Conservation (phyloP, 306 rosid species). For the Lathyrus oleraceus region DNA sequence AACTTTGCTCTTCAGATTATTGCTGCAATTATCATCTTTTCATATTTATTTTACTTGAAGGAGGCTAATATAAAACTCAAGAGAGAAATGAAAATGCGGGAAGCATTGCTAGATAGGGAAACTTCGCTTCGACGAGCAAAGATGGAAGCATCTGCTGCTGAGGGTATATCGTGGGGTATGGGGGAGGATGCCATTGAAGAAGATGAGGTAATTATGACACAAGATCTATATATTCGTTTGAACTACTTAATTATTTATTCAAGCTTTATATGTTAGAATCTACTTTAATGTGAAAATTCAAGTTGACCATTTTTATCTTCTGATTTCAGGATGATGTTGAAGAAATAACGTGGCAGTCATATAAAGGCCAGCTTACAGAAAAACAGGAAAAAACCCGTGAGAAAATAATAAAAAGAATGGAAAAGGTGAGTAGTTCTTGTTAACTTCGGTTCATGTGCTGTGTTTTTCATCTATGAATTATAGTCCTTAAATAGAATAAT, state of each 20-base stretch:
- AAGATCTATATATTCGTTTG: slow-evolving; percentile 19
- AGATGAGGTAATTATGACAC: slow-evolving; percentile 55
- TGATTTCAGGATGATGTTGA: slow-evolving; percentile 73
- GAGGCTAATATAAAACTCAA: slow-evolving; percentile 59
- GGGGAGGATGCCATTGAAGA: slow-evolving; percentile 97
- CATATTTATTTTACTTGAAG: slow-evolving; percentile 43
- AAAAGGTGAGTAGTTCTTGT: slow-evolving; percentile 59
- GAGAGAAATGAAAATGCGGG: slow-evolving; percentile 66
- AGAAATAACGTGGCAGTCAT: slow-evolving; percentile 95
- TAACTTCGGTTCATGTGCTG: slow-evolving; percentile 5
- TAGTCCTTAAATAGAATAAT: slow-evolving; percentile 16
- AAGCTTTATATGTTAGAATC: slow-evolving; percentile 16
- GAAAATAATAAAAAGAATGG: slow-evolving; percentile 81
- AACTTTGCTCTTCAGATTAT: slow-evolving; percentile 4
- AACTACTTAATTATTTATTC: slow-evolving; percentile 17
- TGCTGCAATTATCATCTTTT: slow-evolving; percentile 7
- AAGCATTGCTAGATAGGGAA: slow-evolving; percentile 67
- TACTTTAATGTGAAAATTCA: slow-evolving; percentile 6
- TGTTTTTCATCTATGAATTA: slow-evolving; percentile 18
- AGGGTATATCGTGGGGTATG: slow-evolving; percentile 98
- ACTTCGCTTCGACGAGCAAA: slow-evolving; percentile 93
- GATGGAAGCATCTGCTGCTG: slow-evolving; percentile 72
- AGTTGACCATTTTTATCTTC: slow-evolving; percentile 35
- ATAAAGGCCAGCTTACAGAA: slow-evolving; percentile 89
- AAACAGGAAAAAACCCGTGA: slow-evolving; percentile 91